Conservation (phyloP, 768 basidiomycete genomes). For the Hericium coralloides region DNA sequence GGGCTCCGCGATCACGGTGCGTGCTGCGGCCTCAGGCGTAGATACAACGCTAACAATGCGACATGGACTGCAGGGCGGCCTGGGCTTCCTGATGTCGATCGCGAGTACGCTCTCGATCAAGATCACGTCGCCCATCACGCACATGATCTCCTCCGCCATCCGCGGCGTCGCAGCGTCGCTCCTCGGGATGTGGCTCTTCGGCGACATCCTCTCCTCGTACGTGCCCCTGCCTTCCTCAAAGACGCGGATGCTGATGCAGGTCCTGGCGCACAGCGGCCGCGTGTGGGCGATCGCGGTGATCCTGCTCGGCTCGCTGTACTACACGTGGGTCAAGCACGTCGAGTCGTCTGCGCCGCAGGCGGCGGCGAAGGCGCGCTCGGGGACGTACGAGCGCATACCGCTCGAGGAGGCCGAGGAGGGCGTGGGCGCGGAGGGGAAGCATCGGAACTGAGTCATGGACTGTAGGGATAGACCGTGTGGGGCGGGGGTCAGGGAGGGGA, state of each 20-base stretch:
- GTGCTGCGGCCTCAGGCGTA: conserved; percentile 13
- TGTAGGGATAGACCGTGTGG: not conserved
- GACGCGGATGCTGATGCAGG: not conserved
- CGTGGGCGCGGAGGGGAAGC: conserved; percentile 6
- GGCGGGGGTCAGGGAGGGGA: not conserved
- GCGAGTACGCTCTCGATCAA: conserved; percentile 92
- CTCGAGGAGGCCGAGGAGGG: conserved; percentile 59
- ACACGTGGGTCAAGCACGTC: conserved; percentile 81
- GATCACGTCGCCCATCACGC: conserved; percentile 94
- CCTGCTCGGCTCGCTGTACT: conserved; percentile 72
- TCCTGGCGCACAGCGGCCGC: conserved; percentile 49
- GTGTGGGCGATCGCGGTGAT: conserved; percentile 75
- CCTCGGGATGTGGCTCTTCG: conserved; percentile 73
- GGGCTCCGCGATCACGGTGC: conserved; percentile 73
- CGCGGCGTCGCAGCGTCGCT: conserved; percentile 90
- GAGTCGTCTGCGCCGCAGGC: conserved; percentile 39
- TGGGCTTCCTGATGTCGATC: conserved; percentile 93
- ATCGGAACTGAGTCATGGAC: not conserved
- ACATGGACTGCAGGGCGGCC: conserved; percentile 44
- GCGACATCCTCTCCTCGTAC: conserved; percentile 71
- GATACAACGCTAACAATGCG: not conserved
- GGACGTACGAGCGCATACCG: conserved; percentile 52
- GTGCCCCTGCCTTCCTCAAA: conserved; percentile 19
- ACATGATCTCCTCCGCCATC: conserved; percentile 95
- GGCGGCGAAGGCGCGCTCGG: conserved; percentile 23